A percentile compares a stretch with the other conserved stretches of the same genome.
Evolutionary conservation across 164 flowering plant species (phyloP).

Genomic region (Nelumbo lutea): DNA sequence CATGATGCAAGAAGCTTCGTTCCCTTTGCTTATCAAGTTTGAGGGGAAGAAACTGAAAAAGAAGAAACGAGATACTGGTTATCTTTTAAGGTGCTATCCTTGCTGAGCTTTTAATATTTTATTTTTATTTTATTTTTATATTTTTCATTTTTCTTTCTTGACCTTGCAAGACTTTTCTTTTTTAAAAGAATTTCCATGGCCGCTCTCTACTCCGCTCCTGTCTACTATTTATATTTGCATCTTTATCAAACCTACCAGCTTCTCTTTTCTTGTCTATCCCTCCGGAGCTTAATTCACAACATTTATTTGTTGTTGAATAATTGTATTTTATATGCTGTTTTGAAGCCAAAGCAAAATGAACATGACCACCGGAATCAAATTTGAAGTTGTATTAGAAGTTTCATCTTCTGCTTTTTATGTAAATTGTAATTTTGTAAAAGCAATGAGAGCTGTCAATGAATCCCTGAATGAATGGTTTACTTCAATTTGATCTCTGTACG

Average conservation of each 20-base stretch:
- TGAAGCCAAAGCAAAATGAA: too few relatives aligned
- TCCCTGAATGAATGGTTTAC: too few relatives aligned
- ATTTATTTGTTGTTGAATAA: too few relatives aligned
- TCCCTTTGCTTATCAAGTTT: neutral
- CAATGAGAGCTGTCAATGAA: too few relatives aligned
- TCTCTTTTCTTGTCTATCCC: constrained; percentile 27
- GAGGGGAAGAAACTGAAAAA: neutral
- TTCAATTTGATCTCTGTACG: too few relatives aligned
- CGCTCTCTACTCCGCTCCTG: constrained; percentile 7
- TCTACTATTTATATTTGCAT: neutral
- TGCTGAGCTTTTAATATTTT: constrained; percentile 19
- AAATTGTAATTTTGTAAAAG: too few relatives aligned
- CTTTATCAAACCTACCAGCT: constrained; percentile 14
- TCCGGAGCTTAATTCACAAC: constrained; percentile 30
- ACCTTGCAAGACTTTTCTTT: constrained; percentile 50
- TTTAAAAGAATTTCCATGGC: neutral
- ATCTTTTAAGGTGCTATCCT: constrained; percentile 22
- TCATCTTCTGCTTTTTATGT: too few relatives aligned
- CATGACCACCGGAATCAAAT: too few relatives aligned
- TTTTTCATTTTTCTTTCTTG: constrained; percentile 31
- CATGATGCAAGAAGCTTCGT: neutral
- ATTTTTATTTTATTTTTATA: neutral
- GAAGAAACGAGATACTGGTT: neutral
- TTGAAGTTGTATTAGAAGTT: too few relatives aligned
- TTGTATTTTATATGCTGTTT: too few relatives aligned